A percentile compares a stretch with the other conserved stretches of the same genome.
phyloP scores from a whole-genome alignment of 1,284 basidiomycete genomes.

The Gomphus bonarii region DNA sequence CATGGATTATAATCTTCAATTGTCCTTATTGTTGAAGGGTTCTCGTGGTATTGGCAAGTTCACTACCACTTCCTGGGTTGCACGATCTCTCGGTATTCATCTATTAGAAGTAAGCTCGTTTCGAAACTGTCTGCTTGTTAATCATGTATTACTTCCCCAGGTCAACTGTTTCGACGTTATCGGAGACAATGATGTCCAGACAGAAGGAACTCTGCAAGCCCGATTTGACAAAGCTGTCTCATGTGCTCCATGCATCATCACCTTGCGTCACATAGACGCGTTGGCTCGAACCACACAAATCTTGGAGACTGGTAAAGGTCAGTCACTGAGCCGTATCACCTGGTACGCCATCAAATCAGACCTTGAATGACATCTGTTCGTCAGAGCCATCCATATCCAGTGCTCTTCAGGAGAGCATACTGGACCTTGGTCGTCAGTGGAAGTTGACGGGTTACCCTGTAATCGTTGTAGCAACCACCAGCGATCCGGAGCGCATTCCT shows the following conservation, averaged over 20 bases:
- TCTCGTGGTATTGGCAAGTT: constrained; percentile 68
- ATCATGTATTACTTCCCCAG: constrained; percentile 28
- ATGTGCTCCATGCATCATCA: constrained; percentile 80
- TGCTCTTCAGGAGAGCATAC: constrained; percentile 59
- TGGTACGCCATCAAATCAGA: background rate
- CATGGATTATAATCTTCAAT: constrained; percentile 46
- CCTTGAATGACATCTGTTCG: background rate
- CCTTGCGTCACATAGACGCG: constrained; percentile 81
- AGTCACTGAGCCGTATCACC: constrained; percentile 7
- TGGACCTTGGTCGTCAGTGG: constrained; percentile 43
- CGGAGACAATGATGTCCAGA: constrained; percentile 72
- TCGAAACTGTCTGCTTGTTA: background rate
- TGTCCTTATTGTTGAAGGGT: constrained; percentile 68
- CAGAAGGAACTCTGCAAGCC: constrained; percentile 67
- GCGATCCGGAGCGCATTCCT: constrained; percentile 60
- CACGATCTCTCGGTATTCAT: constrained; percentile 64
- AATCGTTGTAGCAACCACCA: constrained; percentile 68
- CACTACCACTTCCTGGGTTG: constrained; percentile 46
- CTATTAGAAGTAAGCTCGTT: constrained; percentile 55
- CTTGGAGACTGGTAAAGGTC: constrained; percentile 61
- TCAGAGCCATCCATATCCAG: constrained; percentile 54
- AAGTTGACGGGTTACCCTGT: constrained; percentile 54
- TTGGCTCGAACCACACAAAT: constrained; percentile 64
- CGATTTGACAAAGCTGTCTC: constrained; percentile 72
- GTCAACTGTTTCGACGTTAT: constrained; percentile 82